Percentiles rank a stretch among this genome's conserved stretches.
Evolutionary conservation across 495 filamentous ascomycete species (phyloP).

Genomic region (Thozetella sp.): DNA sequence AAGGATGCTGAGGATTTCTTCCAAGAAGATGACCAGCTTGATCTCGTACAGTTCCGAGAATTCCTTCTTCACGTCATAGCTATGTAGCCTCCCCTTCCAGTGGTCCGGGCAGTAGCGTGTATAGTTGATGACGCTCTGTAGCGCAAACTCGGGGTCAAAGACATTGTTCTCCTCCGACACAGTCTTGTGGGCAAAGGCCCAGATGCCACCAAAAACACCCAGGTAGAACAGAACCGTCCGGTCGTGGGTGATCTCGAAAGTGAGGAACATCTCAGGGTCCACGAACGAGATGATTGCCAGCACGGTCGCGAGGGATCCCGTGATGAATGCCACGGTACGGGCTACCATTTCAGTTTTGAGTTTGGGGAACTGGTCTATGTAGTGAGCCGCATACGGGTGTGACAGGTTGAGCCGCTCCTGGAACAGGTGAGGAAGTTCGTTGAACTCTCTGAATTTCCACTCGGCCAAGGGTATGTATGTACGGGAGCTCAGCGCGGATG

Average conservation of each 20-base stretch:
- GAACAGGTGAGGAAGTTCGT: constrained; percentile 92
- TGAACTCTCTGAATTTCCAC: constrained; percentile 99
- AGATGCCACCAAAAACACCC: constrained; percentile 69
- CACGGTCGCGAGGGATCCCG: constrained; percentile 82
- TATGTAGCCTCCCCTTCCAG: constrained; percentile 89
- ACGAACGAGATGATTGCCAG: constrained; percentile 77
- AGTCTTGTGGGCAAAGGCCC: constrained; percentile 76
- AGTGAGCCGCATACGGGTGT: constrained; percentile 86
- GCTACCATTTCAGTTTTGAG: constrained; percentile 84
- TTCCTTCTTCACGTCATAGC: constrained; percentile 79
- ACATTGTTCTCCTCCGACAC: constrained; percentile 87
- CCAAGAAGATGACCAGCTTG: constrained; percentile 86
- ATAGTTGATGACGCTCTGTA: constrained; percentile 85
- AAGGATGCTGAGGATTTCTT: constrained; percentile 90
- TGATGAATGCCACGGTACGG: constrained; percentile 82
- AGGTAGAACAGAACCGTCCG: constrained; percentile 85
- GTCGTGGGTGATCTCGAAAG: constrained; percentile 85
- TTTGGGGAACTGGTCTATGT: constrained; percentile 96
- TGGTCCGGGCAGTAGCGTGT: constrained; percentile 87
- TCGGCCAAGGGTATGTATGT: constrained; percentile 92
- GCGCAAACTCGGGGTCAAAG: constrained; percentile 87
- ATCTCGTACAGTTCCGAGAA: constrained; percentile 87
- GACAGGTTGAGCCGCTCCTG: constrained; percentile 90
- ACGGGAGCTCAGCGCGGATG: constrained; percentile 73
- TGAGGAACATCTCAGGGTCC: constrained; percentile 87